Percentiles rank a stretch among this genome's conserved stretches.
These are phyloP conservation scores for Puccinia coronata DNA, from an alignment of 1,284 basidiomycete species.

Conservation along the genomic window DNA sequence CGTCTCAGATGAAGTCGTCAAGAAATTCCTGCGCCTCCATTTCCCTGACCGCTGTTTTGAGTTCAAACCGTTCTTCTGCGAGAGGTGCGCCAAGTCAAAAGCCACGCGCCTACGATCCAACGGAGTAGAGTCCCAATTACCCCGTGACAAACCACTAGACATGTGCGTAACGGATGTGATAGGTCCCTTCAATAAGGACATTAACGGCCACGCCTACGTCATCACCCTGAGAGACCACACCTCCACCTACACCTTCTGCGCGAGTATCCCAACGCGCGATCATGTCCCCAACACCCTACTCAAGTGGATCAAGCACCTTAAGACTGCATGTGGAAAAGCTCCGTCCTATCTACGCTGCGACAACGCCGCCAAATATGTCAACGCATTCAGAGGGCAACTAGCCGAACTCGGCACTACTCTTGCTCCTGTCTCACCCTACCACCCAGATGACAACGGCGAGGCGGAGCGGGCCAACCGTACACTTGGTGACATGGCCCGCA, in stretches of 20 bases:
- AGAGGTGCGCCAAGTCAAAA: background rate
- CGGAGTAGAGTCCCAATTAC: background rate
- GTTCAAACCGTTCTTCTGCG: background rate
- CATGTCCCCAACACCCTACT: background rate
- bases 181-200: background rate
- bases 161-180: background rate
- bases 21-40: background rate
- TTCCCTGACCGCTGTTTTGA: background rate
- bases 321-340: background rate
- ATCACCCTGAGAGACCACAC: background rate
- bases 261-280: background rate
- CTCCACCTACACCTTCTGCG: background rate
- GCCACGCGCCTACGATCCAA: background rate
- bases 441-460: constrained; percentile 1
- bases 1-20: background rate
- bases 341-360: background rate
- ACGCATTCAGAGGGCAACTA: too few species aligned
- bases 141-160: background rate
- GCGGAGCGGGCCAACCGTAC: constrained; percentile 8
- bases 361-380: too few species aligned
- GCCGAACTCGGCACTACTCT: background rate
- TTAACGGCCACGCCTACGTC: background rate
- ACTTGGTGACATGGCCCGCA: constrained; percentile 4
- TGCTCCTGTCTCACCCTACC: background rate
- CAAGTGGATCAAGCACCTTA: background rate